A percentile compares a stretch with the other conserved stretches of the same genome.
Evolutionary conservation across 176 grass and related monocot species (phyloP).

Genomic region (Guadua angustifolia): DNA sequence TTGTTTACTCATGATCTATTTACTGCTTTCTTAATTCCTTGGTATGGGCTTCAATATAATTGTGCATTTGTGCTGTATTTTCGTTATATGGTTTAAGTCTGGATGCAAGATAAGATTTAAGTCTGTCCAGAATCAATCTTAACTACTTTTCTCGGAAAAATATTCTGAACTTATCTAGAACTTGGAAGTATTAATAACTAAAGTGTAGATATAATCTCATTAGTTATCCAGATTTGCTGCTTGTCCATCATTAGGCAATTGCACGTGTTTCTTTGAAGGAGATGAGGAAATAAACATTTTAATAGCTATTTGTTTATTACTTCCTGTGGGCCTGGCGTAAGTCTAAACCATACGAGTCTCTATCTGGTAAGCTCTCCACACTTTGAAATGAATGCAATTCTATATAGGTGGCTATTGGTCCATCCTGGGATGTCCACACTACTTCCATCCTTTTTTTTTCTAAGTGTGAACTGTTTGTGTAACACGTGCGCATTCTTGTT

Average conservation of each 20-base stretch:
- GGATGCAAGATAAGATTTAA: background rate
- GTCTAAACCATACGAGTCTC: constrained; percentile 48
- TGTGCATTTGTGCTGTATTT: constrained; percentile 4
- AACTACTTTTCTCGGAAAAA: background rate
- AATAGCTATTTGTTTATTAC: constrained; percentile 35
- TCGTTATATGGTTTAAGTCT: background rate
- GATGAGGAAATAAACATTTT: constrained; percentile 25
- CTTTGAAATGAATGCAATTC: constrained; percentile 41
- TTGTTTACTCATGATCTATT: background rate
- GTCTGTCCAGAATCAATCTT: background rate
- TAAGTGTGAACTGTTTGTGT: constrained; percentile 24
- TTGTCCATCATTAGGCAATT: constrained; percentile 45
- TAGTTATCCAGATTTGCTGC: constrained; percentile 34
- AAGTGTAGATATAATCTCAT: constrained; percentile 18
- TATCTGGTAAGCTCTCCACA: constrained; percentile 44
- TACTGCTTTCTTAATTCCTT: constrained; percentile 10
- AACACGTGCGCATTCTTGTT: background rate
- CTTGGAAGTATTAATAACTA: background rate
- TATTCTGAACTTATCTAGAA: constrained; percentile 42
- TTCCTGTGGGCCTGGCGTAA: constrained; percentile 14
- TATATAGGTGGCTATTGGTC: constrained; percentile 40
- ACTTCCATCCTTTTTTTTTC: background rate
- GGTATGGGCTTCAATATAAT: constrained; percentile 10
- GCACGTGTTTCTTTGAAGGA: constrained; percentile 40
- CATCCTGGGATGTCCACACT: constrained; percentile 42